Base-by-base conservation (phyloP, 768 basidiomycete genomes). In the Roridomyces roridus region DNA sequence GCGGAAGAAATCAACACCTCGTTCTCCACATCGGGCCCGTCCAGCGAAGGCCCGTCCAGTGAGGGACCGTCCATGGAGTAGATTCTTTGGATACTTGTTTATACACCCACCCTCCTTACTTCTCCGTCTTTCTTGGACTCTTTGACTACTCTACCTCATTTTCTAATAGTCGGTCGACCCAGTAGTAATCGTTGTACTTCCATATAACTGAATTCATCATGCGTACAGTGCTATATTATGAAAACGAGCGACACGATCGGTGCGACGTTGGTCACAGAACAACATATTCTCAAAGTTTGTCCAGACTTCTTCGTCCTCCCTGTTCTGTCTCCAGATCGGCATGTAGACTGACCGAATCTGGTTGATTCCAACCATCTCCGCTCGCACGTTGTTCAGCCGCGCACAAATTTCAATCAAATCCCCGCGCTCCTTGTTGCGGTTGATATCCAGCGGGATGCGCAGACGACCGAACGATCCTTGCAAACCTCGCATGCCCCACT, bases 401-500 rank as follows among this genome's bases (percentile, higher is more conserved):
- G 72, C 25, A 54, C 69, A 71, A n/a, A 35, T 47, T 18, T 47
- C 29, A 3, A 47, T 5, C 2, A 47, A 15, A 34, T 47, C n/a
- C 1, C 29, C 46, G 1, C 46, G 46, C 31, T 46, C 46, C 1
- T n/a, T 23, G 4, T 47, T 8, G 10, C 29, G 17, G 12, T 23
- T 61, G 28, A 47, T 47, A 11, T 47, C 29, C 14, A 47, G 20
- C 1, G 46, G 46, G 4, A 47, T 35, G 21, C 72, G 66, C 11
- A 85, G 70, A 0, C 72, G 65, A 4, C 81, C 71, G 64, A 72
- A 76, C 6, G 68, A 68, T 11, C 69, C 71, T 26, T 72, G 72
- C 5, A 76, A 28, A 10, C 63, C 51, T 3, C 64, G 65, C 71
- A 75, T 72, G 0, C 74, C 73, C 74, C 73, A 76, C 51, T 76